phyloP scores from a whole-genome alignment of 2,329 filamentous ascomycete species.

The Penicillium sp. region DNA sequence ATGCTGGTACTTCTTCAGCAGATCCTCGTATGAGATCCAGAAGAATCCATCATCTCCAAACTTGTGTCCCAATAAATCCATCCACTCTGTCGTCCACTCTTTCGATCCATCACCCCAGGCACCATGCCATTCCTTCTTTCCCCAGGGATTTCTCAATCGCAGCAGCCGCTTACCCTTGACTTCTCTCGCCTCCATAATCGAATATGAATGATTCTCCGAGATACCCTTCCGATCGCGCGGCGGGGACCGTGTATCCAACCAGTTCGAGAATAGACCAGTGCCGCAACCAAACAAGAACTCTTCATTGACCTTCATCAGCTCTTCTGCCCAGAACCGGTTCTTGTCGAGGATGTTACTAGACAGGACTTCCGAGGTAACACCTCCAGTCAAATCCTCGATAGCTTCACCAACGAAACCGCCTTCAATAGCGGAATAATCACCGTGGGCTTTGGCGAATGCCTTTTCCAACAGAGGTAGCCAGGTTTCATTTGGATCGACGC shows the following conservation, averaged over 20 bases:
- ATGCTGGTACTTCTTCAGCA: constrained; percentile 64
- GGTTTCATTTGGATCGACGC: constrained; percentile 76
- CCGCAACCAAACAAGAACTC: constrained; percentile 66
- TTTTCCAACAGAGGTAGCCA: constrained; percentile 84
- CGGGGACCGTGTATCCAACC: constrained; percentile 47
- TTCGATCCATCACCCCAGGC: constrained; percentile 83
- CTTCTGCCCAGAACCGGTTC: constrained; percentile 82
- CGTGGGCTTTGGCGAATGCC: constrained; percentile 83
- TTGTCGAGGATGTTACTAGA: constrained; percentile 63
- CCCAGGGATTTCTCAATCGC: constrained; percentile 79
- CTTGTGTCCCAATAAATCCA: constrained; percentile 72
- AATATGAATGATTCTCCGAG: constrained; percentile 60
- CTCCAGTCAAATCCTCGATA: constrained; percentile 64
- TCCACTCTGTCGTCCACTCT: constrained; percentile 82
- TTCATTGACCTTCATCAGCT: constrained; percentile 79
- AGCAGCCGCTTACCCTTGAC: constrained; percentile 68
- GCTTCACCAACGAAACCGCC: constrained; percentile 73
- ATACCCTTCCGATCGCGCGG: constrained; percentile 53
- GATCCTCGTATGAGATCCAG: constrained; percentile 66
- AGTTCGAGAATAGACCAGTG: constrained; percentile 55
- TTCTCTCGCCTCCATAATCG: constrained; percentile 65
- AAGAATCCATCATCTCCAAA: constrained; percentile 78
- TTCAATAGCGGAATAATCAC: constrained; percentile 76
- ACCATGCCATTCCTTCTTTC: constrained; percentile 79
- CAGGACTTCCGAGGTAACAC: constrained; percentile 55